phyloP scores from a whole-genome alignment of 768 basidiomycete genomes.

The Boletus reticuloceps region DNA sequence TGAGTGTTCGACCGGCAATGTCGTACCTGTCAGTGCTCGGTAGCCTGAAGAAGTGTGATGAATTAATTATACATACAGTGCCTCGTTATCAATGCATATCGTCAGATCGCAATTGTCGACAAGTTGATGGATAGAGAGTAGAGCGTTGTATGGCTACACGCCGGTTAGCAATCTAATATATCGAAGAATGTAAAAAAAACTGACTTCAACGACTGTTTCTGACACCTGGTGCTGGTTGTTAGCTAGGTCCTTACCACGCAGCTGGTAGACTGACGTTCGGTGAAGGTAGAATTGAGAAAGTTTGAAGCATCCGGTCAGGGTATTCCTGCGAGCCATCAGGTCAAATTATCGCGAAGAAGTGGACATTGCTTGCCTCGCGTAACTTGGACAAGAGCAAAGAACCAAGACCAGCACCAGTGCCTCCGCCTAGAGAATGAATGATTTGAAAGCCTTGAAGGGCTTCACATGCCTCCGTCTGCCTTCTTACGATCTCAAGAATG shows the following conservation, averaged over 20 bases:
- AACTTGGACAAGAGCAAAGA: constrained; percentile 78
- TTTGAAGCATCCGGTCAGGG: constrained; percentile 46
- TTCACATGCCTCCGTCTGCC: constrained; percentile 79
- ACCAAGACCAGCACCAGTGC: constrained; percentile 86
- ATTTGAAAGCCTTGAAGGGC: constrained; percentile 90
- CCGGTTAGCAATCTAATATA: constrained; percentile 7
- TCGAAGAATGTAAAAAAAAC: constrained; percentile 1
- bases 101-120: constrained; percentile 84
- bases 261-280: constrained; percentile 43
- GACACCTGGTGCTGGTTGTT: constrained; percentile 31
- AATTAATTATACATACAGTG: constrained; percentile 48
- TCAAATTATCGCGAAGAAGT: neutral
- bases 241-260: constrained; percentile 3
- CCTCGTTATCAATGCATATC: constrained; percentile 86
- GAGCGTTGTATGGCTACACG: constrained; percentile 72
- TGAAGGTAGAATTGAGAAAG: constrained; percentile 53
- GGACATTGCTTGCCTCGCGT: constrained; percentile 55
- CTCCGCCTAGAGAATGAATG: constrained; percentile 87
- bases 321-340: constrained; percentile 49
- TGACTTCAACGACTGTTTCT: constrained; percentile 55
- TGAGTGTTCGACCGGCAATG: constrained; percentile 62
- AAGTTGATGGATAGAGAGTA: constrained; percentile 86
- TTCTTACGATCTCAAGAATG: constrained; percentile 79
- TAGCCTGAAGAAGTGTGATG: neutral
- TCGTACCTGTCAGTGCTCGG: constrained; percentile 54